Evolutionary conservation across 2,329 filamentous ascomycete species (phyloP).

Genomic region (Colletotrichum salicis): DNA sequence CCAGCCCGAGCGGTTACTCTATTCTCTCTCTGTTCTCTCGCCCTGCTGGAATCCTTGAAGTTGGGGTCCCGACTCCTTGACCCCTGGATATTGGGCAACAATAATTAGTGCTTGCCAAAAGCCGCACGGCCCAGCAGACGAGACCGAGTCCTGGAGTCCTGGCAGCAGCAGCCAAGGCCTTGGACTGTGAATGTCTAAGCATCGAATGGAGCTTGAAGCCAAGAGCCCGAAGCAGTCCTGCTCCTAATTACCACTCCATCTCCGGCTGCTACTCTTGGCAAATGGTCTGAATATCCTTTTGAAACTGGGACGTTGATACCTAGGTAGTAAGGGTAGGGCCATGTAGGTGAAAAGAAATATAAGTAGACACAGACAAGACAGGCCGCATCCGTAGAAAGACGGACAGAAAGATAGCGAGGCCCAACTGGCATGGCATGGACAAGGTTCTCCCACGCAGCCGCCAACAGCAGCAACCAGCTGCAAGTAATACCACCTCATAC

Average conservation of each 20-base stretch:
- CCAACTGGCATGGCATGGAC: background rate
- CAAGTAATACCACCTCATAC: background rate
- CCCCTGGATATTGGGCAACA: background rate
- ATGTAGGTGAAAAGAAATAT: too few species aligned
- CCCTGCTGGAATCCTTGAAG: background rate
- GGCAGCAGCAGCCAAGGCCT: background rate
- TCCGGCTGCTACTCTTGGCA: too few species aligned
- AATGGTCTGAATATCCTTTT: too few species aligned
- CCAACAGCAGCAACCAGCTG: background rate
- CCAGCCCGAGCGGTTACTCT: background rate
- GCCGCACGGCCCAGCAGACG: background rate
- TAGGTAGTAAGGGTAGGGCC: too few species aligned
- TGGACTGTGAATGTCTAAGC: background rate
- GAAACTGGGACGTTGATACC: too few species aligned
- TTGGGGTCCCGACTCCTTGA: background rate
- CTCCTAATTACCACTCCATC: too few species aligned
- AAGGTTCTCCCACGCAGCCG: conserved; percentile 2
- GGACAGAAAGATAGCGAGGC: background rate
- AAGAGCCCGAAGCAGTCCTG: background rate
- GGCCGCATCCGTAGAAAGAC: too few species aligned
- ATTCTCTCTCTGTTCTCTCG: background rate
- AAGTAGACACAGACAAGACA: too few species aligned
- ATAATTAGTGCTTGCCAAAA: background rate
- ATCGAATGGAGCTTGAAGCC: background rate
- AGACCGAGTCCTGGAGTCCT: background rate